Evolutionary conservation across 768 basidiomycete species (phyloP).

Genomic region (Tulasnella sp.): DNA sequence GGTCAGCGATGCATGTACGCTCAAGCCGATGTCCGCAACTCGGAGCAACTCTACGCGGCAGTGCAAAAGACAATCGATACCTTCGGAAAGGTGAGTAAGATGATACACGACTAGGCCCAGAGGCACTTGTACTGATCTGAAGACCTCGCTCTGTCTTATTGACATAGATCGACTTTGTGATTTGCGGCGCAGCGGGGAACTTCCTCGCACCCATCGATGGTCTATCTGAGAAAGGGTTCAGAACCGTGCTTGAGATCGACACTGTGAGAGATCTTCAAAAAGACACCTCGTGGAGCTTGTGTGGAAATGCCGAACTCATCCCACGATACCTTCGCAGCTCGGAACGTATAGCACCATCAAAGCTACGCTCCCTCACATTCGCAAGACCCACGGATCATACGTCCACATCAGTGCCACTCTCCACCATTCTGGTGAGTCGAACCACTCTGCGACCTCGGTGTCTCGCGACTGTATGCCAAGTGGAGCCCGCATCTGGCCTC

Average conservation of each 20-base stretch:
- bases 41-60: slow-evolving; percentile 59
- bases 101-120: no score
- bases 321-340: slow-evolving; percentile 46
- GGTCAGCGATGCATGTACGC: slow-evolving; percentile 59
- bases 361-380: slow-evolving; percentile 68
- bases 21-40: slow-evolving; percentile 74
- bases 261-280: slow-evolving; percentile 38
- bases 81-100: slow-evolving; percentile 46
- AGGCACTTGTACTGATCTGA: no score
- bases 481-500: background rate
- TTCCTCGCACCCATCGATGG: slow-evolving; percentile 79
- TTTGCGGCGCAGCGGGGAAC: slow-evolving; percentile 94
- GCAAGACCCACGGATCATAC: slow-evolving; percentile 65
- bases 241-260: slow-evolving; percentile 89
- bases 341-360: slow-evolving; percentile 94
- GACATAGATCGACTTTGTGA: slow-evolving; percentile 72
- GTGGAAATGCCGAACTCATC: background rate
- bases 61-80: slow-evolving; percentile 60
- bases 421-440: slow-evolving; percentile 57
- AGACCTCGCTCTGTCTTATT: no score
- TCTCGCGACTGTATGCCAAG: no score
- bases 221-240: slow-evolving; percentile 83
- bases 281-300: background rate
- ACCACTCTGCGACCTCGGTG: no score
- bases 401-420: slow-evolving; percentile 83